A percentile compares a stretch with the other conserved stretches of the same genome.
phyloP scores from a whole-genome alignment of 1,284 basidiomycete genomes.

The Phellopilus nigrolimitatus region DNA sequence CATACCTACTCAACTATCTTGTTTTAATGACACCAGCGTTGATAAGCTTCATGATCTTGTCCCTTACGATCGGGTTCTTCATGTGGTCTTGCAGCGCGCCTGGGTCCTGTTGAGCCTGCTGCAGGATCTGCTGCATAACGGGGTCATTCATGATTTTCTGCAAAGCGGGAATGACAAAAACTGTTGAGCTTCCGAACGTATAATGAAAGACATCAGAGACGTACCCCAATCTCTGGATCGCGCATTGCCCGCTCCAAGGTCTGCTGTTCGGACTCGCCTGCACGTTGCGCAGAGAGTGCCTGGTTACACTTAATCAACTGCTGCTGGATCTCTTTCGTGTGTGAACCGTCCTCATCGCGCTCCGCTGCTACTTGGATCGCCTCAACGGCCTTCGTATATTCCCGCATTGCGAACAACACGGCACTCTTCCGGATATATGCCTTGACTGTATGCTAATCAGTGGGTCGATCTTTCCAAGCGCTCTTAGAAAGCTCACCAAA shows the following conservation, averaged over 20 bases:
- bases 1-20: constrained; percentile 37
- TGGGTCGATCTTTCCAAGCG: constrained; percentile 52
- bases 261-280: constrained; percentile 88
- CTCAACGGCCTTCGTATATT: constrained; percentile 83
- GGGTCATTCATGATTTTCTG: constrained; percentile 83
- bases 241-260: constrained; percentile 92
- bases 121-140: constrained; percentile 89
- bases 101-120: constrained; percentile 92
- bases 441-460: constrained; percentile 56
- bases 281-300: constrained; percentile 79
- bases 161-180: too few species aligned
- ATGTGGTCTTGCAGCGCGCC: constrained; percentile 92
- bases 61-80: constrained; percentile 85
- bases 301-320: constrained; percentile 79
- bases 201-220: constrained; percentile 29
- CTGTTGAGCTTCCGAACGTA: too few species aligned
- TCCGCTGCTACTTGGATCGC: constrained; percentile 73
- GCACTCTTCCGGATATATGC: constrained; percentile 94
- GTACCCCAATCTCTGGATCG: constrained; percentile 90
- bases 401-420: constrained; percentile 88
- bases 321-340: constrained; percentile 75
- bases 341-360: constrained; percentile 73
- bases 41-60: constrained; percentile 90
- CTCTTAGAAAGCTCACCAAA: constrained; percentile 65
- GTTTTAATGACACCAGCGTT: constrained; percentile 91